Percentiles rank a stretch among this genome's conserved stretches.
Conservation (phyloP, 129 eudicot genomes). For the Apium graveolens region DNA sequence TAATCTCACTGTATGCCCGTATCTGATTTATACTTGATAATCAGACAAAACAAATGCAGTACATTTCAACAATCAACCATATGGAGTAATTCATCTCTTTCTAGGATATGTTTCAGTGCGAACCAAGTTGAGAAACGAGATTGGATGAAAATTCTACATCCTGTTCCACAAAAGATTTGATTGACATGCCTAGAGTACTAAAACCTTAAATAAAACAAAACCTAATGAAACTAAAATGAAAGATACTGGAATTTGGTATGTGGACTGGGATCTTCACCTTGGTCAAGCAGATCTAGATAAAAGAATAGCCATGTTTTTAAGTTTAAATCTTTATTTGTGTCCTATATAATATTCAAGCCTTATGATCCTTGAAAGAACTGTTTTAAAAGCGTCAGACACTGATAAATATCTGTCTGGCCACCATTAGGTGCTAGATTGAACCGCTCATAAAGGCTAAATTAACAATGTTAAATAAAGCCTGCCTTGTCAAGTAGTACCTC, state of each 20-base stretch:
- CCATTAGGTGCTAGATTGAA: neutral
- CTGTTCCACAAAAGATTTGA: neutral
- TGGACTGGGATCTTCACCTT: neutral
- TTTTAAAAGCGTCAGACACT: neutral
- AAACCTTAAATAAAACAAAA: too few relatives aligned
- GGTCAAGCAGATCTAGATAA: neutral
- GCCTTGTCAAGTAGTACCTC: neutral
- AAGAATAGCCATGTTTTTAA: neutral
- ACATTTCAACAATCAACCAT: neutral
- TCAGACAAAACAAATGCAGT: neutral
- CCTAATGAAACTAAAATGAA: neutral
- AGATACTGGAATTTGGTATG: neutral
- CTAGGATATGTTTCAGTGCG: neutral
- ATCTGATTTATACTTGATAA: neutral
- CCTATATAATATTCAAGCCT: neutral
- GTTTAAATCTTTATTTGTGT: neutral
- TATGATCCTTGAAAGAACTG: neutral
- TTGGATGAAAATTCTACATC: neutral
- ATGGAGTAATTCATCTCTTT: neutral
- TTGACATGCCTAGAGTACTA: neutral
- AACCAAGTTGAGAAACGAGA: neutral
- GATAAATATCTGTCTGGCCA: neutral
- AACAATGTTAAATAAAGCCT: neutral
- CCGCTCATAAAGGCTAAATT: neutral
- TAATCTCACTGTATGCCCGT: neutral